A percentile compares a stretch with the other conserved stretches of the same genome.
Conservation (phyloP, 257 asterid genomes). For the Solanum lycopersicoides region DNA sequence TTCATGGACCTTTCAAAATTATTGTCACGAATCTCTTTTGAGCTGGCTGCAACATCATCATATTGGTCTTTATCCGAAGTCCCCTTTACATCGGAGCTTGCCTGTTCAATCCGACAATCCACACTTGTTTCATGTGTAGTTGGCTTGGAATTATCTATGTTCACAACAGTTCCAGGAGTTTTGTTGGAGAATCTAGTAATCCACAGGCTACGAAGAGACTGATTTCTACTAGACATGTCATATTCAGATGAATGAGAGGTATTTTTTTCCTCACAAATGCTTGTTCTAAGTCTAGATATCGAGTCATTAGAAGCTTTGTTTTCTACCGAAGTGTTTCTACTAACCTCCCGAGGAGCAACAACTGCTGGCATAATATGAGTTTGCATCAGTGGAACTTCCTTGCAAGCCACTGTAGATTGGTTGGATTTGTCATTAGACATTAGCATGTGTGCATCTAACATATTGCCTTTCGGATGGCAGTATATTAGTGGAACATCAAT, state of each 20-base stretch:
- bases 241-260: constrained; percentile 7
- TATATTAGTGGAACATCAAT: constrained; percentile 2
- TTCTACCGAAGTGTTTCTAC: constrained; percentile 8
- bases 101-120: constrained; percentile 7
- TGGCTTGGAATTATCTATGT: constrained; percentile 11
- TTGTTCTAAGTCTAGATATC: constrained; percentile 1
- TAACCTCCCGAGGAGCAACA: constrained; percentile 3
- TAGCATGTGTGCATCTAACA: constrained; percentile 14
- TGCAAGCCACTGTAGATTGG: constrained; percentile 6
- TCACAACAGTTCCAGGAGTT: background rate
- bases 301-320: constrained; percentile 11
- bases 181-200: constrained; percentile 44
- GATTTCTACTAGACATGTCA: constrained; percentile 21
- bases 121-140: constrained; percentile 5
- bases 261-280: background rate
- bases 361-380: constrained; percentile 13
- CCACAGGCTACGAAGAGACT: constrained; percentile 46
- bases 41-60: constrained; percentile 1
- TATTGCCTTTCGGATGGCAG: background rate
- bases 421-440: constrained; percentile 11
- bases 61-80: constrained; percentile 1
- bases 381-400: constrained; percentile 4
- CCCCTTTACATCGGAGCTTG: constrained; percentile 3
- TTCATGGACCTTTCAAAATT: constrained; percentile 3
- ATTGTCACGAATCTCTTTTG: background rate